Evolutionary conservation across 2,329 filamentous ascomycete genomes (phyloP), one percentile per base, ranked within the genome.

Genomic region (Colletotrichum ledebouriae): DNA sequence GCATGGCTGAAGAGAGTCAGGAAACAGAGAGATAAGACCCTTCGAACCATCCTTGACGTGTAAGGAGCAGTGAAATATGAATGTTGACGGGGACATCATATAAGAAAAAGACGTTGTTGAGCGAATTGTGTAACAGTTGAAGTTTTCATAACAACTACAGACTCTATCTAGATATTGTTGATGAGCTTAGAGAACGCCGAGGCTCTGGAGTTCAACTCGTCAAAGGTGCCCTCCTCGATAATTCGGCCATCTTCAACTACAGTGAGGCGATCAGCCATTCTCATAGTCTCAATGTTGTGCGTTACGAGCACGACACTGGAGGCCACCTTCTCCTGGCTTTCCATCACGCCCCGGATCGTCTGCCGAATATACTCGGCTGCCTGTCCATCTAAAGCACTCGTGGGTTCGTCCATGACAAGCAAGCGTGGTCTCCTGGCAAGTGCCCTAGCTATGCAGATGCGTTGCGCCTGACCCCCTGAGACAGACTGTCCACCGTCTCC

Each of bases 231-330:
- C 63, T 85, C 79, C 75, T 95, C 87, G 2, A 89, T 91, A 6
- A 93, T 87, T 2, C 87, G 82, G 3, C 87, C 85, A 0, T 89
- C 86, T n/a, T 92, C 86, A 33, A 97, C 73, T 70, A 98, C 88
- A 1, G 95, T 83, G 7, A 98, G 82, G 50, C 87, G 84, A 75
- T 94, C 90, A 0, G 91, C 92, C 67, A 93, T 87, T 65, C 86
- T 85, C 92, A 98, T 98, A 93, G 97, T 97, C 75, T 95, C 91
- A 70, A 83, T 84, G 64, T 86, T 88, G 79, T 98, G 95, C 56
- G 94, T 97, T 44, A 97, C 90, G 25, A 97, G 85, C 15, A 98
- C 83, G 0, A 97, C 88, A 0, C 92, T 92, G 77, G 93, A 86
- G 0, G 81, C 82, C 11, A 58, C 58, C 3, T 70, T 9, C 67